Base-by-base conservation (phyloP, 164 flowering plant genomes). In the Nelumbo lutea region DNA sequence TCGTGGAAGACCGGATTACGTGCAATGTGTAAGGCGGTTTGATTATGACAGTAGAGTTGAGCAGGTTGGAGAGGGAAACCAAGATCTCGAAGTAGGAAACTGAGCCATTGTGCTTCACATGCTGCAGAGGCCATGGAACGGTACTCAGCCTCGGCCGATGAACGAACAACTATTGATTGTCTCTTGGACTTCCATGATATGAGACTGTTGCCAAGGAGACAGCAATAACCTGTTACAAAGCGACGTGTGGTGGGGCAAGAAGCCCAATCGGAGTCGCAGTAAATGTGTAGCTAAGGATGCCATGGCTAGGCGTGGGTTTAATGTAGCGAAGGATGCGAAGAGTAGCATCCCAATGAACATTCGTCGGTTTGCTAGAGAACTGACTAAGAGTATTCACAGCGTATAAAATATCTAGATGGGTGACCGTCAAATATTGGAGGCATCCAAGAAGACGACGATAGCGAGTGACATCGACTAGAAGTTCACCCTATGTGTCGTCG, bases 111-210 rank as follows among this genome's bases (percentile, higher is more conserved):
- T 3, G n/a, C 10, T 57, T 57, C 59, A 57, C 59, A 57, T 6
- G 39, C n/a, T 10, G 40, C 1, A 14, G 1, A 4, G 2, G 71
- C 66, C 55, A 68, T 55, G 9, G 55, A 53, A 5, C 46, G 42
- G 15, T 68, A 68, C 42, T 68, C 65, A 8, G 51, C 67, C 9
- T 62, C 51, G 1, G 68, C 62, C 51, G 52, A 56, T 2, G 72
- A 69, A 9, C 65, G 11, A 27, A 51, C 42, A 2, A 68, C 11
- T 1, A 15, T 63, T 39, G 53, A 13, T 40, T 70, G 56, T 41
- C 41, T 42, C 48, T 70, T 70, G 0, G 67, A 42, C 9, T 50
- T 47, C 73, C 73, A 70, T 3, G 68, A 70, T 1, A 63, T 43
- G 6, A 62, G 42, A 15, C 3, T n/a, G 39, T 55, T 68, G 9